These are phyloP conservation scores for Acmispon strigosus DNA, from an alignment of 306 rosid genomes.

Conservation along the genomic window DNA sequence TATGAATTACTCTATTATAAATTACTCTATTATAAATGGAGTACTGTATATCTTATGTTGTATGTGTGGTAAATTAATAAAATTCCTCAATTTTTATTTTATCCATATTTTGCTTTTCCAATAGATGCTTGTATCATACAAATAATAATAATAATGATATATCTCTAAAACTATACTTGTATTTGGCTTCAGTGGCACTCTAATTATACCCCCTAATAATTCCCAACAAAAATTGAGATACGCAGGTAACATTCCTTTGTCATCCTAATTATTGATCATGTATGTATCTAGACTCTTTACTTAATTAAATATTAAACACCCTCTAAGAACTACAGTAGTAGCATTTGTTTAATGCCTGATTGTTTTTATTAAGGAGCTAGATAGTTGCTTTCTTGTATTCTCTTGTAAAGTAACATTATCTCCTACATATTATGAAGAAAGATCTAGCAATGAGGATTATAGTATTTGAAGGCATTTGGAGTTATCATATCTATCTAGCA, in stretches of 20 bases:
- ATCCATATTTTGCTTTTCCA: too few relatives aligned
- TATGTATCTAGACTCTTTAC: not conserved
- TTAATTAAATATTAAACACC: not conserved
- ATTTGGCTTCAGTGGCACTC: too few relatives aligned
- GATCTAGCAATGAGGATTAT: constrained; percentile 25
- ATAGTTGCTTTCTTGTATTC: constrained; percentile 6
- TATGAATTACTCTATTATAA: too few relatives aligned
- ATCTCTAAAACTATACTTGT: too few relatives aligned
- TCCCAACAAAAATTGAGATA: not conserved
- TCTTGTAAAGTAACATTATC: constrained; percentile 17
- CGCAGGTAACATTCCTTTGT: constrained; percentile 1
- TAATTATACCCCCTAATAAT: too few relatives aligned
- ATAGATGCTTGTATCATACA: too few relatives aligned
- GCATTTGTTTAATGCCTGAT: not conserved
- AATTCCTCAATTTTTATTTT: too few relatives aligned
- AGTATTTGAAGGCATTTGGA: constrained; percentile 31
- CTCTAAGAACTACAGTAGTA: not conserved
- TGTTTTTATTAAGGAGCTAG: not conserved
- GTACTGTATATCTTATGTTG: too few relatives aligned
- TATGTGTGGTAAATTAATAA: too few relatives aligned
- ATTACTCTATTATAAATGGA: too few relatives aligned
- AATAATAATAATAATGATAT: too few relatives aligned
- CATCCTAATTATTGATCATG: not conserved
- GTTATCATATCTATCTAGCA: constrained; percentile 34
- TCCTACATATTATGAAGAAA: constrained; percentile 5